Base-by-base conservation (phyloP, 148 eudicot species). In the Gaultheria prostrata region DNA sequence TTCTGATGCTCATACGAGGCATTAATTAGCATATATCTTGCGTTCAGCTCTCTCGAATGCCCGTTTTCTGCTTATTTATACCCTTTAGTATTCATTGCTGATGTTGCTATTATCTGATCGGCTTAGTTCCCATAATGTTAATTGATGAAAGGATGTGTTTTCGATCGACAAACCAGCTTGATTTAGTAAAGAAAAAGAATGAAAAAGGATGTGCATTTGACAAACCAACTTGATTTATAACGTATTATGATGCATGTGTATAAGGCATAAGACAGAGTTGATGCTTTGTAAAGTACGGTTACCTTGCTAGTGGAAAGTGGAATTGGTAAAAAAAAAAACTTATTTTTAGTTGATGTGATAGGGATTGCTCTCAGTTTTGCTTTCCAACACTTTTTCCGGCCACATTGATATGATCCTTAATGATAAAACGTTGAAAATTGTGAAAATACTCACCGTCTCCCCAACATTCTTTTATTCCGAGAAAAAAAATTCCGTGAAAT, bases 1-100 rank as follows among this genome's bases (percentile, higher is more conserved):
- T 82, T 53, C 24, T n/a, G 39, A 69, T 61, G 77, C 53, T 56
- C 82, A 82, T 87, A 82, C 72, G 43, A 14, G 70, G 65, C 24
- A n/a, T 72, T n/a, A 57, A 48, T 24, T 21, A 59, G 74, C 24
- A 82, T 30, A 82, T 30, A 61, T 61, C 67, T 61, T 61, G 67
- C 30, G 72, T 67, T 28, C 72, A 18, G 72, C 72, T 67, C 72
- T 67, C 39, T 67, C 20, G 20, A 28, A 11, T 3, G 35, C 4
- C 35, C 18, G 30, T 26, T 65, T 32, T 28, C 32, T 65, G 71
- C 33, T 65, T 59, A 59, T 8, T 26, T 65, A 65, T 11, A 0
- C 11, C 32, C 12, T 65, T 12, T 28, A 12, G 72, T 67, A 12
- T 28, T 30, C 72, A 67, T 13, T 11, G 39, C 39, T 67, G 28